These are phyloP conservation scores for Hygrophila difformis DNA, from an alignment of 257 asterid genomes.

Conservation along the genomic window DNA sequence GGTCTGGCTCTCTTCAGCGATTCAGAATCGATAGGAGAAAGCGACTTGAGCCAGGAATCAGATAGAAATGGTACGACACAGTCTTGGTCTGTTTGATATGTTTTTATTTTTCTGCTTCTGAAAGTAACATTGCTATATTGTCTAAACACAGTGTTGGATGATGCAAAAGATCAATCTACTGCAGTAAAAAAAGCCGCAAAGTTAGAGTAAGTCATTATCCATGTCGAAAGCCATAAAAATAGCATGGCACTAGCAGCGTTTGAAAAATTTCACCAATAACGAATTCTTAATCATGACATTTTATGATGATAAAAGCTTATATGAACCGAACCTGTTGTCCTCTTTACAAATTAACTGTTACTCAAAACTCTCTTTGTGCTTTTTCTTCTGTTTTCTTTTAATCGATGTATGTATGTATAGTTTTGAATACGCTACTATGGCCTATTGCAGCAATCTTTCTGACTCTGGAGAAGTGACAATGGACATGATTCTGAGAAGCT, in stretches of 20 bases:
- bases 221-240: neutral
- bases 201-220: conserved; percentile 44
- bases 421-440: no score
- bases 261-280: no score
- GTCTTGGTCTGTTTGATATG: neutral
- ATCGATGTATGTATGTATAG: no score
- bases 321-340: no score
- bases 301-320: no score
- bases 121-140: conserved; percentile 12
- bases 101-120: conserved; percentile 2
- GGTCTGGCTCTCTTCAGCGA: conserved; percentile 46
- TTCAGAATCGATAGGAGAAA: conserved; percentile 32
- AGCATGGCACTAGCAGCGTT: neutral
- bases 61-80: conserved; percentile 36
- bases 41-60: conserved; percentile 42
- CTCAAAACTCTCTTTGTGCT: no score
- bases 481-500: conserved; percentile 54
- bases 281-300: conserved; percentile 1
- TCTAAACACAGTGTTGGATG: conserved; percentile 30
- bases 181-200: conserved; percentile 18
- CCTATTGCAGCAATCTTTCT: conserved; percentile 30
- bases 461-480: conserved; percentile 25
- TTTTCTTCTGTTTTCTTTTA: no score
- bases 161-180: conserved; percentile 17
- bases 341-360: no score